Evolutionary conservation across 2,329 filamentous ascomycete genomes (phyloP).

Genomic region (Colletotrichum spaethianum): DNA sequence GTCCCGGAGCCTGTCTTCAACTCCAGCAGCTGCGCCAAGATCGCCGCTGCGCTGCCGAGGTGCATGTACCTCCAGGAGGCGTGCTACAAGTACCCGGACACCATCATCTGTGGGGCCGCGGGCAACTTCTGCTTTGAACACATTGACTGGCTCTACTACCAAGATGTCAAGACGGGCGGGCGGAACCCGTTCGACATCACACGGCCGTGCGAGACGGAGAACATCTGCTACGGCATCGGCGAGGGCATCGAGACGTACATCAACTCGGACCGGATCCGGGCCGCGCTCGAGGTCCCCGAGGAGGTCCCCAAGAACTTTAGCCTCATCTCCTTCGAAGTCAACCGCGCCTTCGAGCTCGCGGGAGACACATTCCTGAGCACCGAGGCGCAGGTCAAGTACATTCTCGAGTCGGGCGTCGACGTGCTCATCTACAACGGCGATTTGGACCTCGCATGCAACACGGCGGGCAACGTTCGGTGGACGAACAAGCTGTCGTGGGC

Average conservation of each 20-base stretch:
- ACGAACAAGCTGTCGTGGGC: conserved; percentile 59
- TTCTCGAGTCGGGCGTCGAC: conserved; percentile 40
- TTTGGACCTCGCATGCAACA: conserved; percentile 43
- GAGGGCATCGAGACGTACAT: conserved; percentile 45
- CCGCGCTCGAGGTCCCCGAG: conserved; percentile 43
- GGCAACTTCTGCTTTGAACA: conserved; percentile 53
- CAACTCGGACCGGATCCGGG: conserved; percentile 42
- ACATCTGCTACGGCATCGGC: conserved; percentile 54
- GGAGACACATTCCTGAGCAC: conserved; percentile 38
- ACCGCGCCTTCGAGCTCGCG: conserved; percentile 40
- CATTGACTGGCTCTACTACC: conserved; percentile 56
- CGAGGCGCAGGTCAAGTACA: conserved; percentile 16
- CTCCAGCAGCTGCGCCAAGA: conserved; percentile 40
- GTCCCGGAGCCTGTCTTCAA: conserved; percentile 43
- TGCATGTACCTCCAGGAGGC: conserved; percentile 57
- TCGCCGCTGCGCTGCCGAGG: conserved; percentile 58
- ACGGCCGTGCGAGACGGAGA: conserved; percentile 53
- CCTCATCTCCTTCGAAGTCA: conserved; percentile 27
- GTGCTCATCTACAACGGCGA: conserved; percentile 46
- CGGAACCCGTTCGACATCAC: conserved; percentile 62
- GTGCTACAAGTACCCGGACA: conserved; percentile 56
- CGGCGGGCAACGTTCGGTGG: conserved; percentile 51
- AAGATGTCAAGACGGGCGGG: conserved; percentile 54
- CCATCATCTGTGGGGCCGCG: conserved; percentile 57
- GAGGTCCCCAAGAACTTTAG: conserved; percentile 25